A percentile compares a stretch with the other conserved stretches of the same genome.
These are phyloP conservation scores for Fraxinus sp. DNA, from an alignment of 305 asterid species.

Conservation along the genomic window DNA sequence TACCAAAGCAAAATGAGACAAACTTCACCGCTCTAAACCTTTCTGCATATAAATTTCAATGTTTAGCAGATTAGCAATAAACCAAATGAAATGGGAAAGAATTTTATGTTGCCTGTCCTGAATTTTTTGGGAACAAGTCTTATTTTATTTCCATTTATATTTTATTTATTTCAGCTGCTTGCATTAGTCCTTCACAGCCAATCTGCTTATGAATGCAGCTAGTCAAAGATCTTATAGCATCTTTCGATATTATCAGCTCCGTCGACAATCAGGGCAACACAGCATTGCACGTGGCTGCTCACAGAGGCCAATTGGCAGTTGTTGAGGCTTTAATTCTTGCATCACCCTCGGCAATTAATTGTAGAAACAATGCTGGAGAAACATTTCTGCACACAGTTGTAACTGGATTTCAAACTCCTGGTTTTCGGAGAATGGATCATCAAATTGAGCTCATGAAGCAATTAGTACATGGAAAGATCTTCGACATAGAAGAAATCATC, in stretches of 20 bases:
- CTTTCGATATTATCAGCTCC: conserved; percentile 49
- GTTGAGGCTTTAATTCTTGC: conserved; percentile 73
- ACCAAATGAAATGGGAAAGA: neutral
- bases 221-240: conserved; percentile 52
- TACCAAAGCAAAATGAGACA: neutral
- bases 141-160: neutral
- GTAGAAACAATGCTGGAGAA: conserved; percentile 62
- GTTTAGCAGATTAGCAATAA: neutral
- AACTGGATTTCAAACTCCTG: conserved; percentile 77
- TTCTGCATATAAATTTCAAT: neutral
- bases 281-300: conserved; percentile 82
- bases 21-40: neutral
- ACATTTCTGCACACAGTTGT: conserved; percentile 78
- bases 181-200: neutral
- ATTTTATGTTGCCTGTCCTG: neutral
- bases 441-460: conserved; percentile 72
- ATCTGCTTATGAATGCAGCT: conserved; percentile 45
- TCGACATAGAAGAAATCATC: conserved; percentile 51
- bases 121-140: neutral
- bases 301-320: conserved; percentile 72
- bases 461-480: conserved; percentile 42
- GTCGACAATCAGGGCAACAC: conserved; percentile 78
- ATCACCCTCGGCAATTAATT: conserved; percentile 48
- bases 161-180: neutral
- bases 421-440: conserved; percentile 75